These are phyloP conservation scores for Leccinum barrowsii DNA, from an alignment of 768 basidiomycete genomes.

Conservation along the genomic window DNA sequence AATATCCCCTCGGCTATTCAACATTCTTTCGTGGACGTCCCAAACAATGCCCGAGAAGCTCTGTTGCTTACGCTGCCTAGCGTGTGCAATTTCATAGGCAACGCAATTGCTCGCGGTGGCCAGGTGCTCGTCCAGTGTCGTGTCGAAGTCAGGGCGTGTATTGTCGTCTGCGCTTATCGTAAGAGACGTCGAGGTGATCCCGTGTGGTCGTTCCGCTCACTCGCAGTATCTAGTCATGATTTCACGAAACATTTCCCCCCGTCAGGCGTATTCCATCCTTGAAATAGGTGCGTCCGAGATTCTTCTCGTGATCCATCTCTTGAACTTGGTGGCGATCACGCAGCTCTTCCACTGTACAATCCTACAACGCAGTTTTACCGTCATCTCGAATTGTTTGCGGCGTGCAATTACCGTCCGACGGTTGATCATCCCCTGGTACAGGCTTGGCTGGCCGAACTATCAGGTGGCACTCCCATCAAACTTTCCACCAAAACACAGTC, in stretches of 20 bases:
- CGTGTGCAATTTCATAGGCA: conserved; percentile 43
- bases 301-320: background rate
- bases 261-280: conserved; percentile 39
- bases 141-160: conserved; percentile 53
- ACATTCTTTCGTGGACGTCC: conserved; percentile 42
- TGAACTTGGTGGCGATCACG: background rate
- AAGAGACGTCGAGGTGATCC: conserved; percentile 17
- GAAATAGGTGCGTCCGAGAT: conserved; percentile 37
- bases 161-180: conserved; percentile 53
- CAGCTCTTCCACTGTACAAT: conserved; percentile 55
- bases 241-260: conserved; percentile 34
- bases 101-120: conserved; percentile 39
- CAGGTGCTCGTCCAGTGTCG: conserved; percentile 53
- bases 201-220: background rate
- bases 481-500: conserved; percentile 12
- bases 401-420: conserved; percentile 40
- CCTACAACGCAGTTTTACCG: conserved; percentile 44
- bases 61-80: conserved; percentile 45
- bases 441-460: conserved; percentile 36
- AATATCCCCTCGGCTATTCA: conserved; percentile 30
- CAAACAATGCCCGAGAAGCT: conserved; percentile 36
- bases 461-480: conserved; percentile 14
- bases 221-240: conserved; percentile 42
- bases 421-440: conserved; percentile 38
- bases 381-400: conserved; percentile 45